Conservation (phyloP, 352 stramenopile species). For the Globisporangium megalacanthum region DNA sequence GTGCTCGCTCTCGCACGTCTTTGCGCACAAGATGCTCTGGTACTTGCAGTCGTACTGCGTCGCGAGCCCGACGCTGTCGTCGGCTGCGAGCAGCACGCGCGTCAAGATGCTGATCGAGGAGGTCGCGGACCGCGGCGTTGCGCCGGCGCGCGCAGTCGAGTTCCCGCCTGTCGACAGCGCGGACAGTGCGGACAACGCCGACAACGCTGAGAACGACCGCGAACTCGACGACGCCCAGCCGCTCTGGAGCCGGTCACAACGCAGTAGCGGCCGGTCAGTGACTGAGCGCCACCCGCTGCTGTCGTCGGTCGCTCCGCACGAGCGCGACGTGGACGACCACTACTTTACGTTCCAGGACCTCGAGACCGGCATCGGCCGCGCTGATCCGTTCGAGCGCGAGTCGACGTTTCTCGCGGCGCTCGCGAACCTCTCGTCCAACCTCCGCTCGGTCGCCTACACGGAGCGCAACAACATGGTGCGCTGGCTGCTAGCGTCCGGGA, state of each 20-base stretch:
- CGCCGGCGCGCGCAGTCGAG: conserved; percentile 40
- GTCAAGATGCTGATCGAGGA: conserved; percentile 81
- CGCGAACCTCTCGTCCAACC: conserved; percentile 71
- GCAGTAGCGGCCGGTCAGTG: not conserved
- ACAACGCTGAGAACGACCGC: conserved; percentile 3
- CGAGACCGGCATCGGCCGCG: conserved; percentile 26
- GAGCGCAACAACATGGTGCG: conserved; percentile 66
- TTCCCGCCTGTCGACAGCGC: conserved; percentile 11
- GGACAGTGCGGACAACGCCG: conserved; percentile 2
- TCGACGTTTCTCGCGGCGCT: conserved; percentile 61
- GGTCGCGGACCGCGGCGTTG: conserved; percentile 47
- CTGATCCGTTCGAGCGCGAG: conserved; percentile 65
- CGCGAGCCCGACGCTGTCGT: conserved; percentile 50
- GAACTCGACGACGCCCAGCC: conserved; percentile 13
- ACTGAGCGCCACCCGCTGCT: conserved; percentile 14
- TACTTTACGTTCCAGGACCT: conserved; percentile 65
- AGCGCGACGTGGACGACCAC: conserved; percentile 53
- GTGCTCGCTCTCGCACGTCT: conserved; percentile 79
- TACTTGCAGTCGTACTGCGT: conserved; percentile 80
- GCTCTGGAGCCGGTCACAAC: not conserved
- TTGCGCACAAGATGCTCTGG: conserved; percentile 83
- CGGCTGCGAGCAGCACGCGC: conserved; percentile 41
- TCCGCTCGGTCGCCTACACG: conserved; percentile 49
- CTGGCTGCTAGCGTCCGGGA: not conserved
- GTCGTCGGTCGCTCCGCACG: conserved; percentile 23